Evolutionary conservation across 1,284 basidiomycete species (phyloP).

Genomic region (Tremellales sp.): DNA sequence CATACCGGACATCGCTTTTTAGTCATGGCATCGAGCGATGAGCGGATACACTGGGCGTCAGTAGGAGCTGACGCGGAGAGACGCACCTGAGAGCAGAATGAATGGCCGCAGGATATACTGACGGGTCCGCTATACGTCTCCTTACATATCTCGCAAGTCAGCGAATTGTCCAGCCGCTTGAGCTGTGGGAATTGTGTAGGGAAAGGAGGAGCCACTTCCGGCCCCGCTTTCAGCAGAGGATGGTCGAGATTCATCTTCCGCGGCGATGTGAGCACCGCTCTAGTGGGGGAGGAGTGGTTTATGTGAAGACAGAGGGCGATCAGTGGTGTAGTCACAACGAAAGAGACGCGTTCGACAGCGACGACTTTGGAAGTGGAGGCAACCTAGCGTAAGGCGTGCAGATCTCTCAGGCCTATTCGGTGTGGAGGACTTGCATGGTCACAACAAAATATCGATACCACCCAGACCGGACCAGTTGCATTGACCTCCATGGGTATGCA

Average conservation of each 20-base stretch:
- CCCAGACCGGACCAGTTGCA: too few relatives aligned
- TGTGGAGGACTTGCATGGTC: too few relatives aligned
- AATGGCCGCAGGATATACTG: slow-evolving; percentile 44
- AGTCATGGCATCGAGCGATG: slow-evolving; percentile 29
- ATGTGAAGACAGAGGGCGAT: too few relatives aligned
- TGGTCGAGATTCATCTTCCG: slow-evolving; percentile 38
- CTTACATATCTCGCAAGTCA: slow-evolving; percentile 44
- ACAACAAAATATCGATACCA: too few relatives aligned
- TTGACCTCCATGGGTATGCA: too few relatives aligned
- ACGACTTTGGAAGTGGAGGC: too few relatives aligned
- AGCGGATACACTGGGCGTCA: slow-evolving; percentile 37
- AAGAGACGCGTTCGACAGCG: too few relatives aligned
- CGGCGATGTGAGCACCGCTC: too few relatives aligned
- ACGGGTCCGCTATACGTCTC: slow-evolving; percentile 41
- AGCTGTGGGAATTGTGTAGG: slow-evolving; percentile 32
- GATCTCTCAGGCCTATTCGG: too few relatives aligned
- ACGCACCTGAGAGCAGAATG: slow-evolving; percentile 47
- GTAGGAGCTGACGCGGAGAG: not conserved
- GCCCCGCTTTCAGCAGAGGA: slow-evolving; percentile 27
- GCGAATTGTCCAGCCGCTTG: slow-evolving; percentile 32
- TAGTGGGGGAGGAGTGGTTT: too few relatives aligned
- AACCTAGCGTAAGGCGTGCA: too few relatives aligned
- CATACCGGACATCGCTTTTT: slow-evolving; percentile 43
- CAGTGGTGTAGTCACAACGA: too few relatives aligned
- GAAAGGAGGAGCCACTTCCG: slow-evolving; percentile 33